These are phyloP conservation scores for Colletotrichum somersetense DNA, from an alignment of 2,329 filamentous ascomycete species.

Conservation along the genomic window DNA sequence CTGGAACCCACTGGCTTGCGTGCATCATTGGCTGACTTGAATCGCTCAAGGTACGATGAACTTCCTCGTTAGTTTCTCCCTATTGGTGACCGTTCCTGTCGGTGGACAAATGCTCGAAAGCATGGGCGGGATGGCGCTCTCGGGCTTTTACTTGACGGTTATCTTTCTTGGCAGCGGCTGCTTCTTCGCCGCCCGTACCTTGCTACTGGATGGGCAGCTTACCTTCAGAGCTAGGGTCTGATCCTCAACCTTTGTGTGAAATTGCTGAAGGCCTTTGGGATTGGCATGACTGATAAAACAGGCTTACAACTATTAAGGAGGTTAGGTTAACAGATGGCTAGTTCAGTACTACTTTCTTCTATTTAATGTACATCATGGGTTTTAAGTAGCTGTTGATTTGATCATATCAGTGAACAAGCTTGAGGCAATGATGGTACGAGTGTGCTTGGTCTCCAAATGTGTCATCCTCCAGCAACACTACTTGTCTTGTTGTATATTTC, in stretches of 20 bases:
- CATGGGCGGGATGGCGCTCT: constrained; percentile 57
- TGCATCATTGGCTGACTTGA: neutral
- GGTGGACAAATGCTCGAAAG: constrained; percentile 60
- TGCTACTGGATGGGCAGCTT: constrained; percentile 29
- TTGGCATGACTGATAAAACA: neutral
- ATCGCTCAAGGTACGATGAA: constrained; percentile 57
- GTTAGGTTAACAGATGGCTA: neutral
- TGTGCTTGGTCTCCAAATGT: too few relatives aligned
- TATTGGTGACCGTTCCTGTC: constrained; percentile 59
- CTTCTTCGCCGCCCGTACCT: constrained; percentile 47
- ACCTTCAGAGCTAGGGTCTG: constrained; percentile 31
- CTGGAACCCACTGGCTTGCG: fast-evolving
- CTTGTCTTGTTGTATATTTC: too few relatives aligned
- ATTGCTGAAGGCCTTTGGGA: too few relatives aligned
- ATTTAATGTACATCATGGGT: neutral
- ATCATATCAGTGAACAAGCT: too few relatives aligned
- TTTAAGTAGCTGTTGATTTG: too few relatives aligned
- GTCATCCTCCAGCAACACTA: too few relatives aligned
- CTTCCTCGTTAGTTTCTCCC: constrained; percentile 58
- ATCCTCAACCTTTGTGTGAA: neutral
- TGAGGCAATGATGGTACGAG: too few relatives aligned
- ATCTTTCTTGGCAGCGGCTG: constrained; percentile 53
- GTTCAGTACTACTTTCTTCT: neutral
- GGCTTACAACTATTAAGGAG: neutral
- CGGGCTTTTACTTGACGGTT: constrained; percentile 60